phyloP scores from a whole-genome alignment of 1,139 yeast genomes.

The Waltiozyma sp. region DNA sequence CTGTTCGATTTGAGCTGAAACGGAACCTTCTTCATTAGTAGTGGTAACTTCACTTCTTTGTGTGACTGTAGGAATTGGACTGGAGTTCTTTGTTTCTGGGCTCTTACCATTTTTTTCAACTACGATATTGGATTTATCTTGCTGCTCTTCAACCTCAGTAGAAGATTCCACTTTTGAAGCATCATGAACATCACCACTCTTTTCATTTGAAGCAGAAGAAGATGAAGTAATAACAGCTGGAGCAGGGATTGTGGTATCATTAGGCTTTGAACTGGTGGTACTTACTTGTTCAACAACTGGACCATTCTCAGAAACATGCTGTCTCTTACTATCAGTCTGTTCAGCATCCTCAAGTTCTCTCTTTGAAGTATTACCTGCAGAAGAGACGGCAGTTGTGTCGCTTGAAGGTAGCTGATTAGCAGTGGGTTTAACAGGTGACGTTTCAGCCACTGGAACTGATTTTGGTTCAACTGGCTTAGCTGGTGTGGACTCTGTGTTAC shows the following conservation, averaged over 20 bases:
- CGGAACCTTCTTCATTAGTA: not conserved
- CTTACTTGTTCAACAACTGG: not conserved
- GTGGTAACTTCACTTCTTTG: not conserved
- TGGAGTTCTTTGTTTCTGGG: no score
- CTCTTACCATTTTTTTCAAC: no score
- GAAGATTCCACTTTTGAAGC: no score
- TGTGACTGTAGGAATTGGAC: no score
- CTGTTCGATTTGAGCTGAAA: not conserved
- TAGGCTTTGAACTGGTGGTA: no score
- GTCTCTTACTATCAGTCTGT: not conserved
- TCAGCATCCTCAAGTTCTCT: not conserved
- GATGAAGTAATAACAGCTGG: no score
- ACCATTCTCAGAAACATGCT: not conserved
- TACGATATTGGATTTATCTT: no score
- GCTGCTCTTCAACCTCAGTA: no score
- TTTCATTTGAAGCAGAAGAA: no score
- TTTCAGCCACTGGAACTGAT: not conserved
- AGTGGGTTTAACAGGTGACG: not conserved
- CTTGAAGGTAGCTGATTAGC: not conserved
- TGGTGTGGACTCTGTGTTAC: not conserved
- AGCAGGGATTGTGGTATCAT: no score
- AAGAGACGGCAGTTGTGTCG: not conserved
- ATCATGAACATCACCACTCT: no score
- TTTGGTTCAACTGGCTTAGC: not conserved
- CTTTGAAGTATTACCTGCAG: not conserved